Conservation (phyloP, 108 stramenopile genomes). For the Licmophora abbreviata region DNA sequence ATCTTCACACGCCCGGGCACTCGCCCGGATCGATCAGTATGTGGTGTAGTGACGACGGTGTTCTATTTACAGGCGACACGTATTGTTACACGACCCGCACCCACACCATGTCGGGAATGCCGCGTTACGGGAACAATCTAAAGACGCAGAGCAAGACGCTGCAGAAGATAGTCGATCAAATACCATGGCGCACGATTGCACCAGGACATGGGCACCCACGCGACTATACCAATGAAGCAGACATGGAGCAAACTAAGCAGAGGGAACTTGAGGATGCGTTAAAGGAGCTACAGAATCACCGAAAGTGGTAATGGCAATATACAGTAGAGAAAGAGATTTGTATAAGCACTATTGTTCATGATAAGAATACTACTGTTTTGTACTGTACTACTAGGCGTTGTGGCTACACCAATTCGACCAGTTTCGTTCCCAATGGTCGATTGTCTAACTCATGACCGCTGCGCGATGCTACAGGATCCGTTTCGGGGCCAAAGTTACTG, state of each 20-base stretch:
- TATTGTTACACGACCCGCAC: constrained; percentile 44
- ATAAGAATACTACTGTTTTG: too few species aligned
- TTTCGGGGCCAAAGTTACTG: too few species aligned
- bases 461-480: too few species aligned
- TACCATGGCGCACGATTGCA: constrained; percentile 34
- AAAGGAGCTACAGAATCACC: constrained; percentile 2
- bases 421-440: too few species aligned
- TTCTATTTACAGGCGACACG: constrained; percentile 65
- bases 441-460: too few species aligned
- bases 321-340: too few species aligned
- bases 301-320: too few species aligned
- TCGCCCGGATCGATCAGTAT: constrained; percentile 47
- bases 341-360: too few species aligned
- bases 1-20: constrained; percentile 70
- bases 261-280: constrained; percentile 1
- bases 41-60: constrained; percentile 6
- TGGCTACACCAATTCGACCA: too few species aligned
- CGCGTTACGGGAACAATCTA: constrained; percentile 48
- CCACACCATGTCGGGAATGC: constrained; percentile 48
- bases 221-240: constrained; percentile 16
- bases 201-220: constrained; percentile 66
- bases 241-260: constrained; percentile 3
- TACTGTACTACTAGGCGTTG: too few species aligned
- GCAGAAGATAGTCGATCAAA: constrained; percentile 13
- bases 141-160: constrained; percentile 27